Conservation (phyloP, 2,329 filamentous ascomycete genomes). For the Pseudogymnoascus sp. region DNA sequence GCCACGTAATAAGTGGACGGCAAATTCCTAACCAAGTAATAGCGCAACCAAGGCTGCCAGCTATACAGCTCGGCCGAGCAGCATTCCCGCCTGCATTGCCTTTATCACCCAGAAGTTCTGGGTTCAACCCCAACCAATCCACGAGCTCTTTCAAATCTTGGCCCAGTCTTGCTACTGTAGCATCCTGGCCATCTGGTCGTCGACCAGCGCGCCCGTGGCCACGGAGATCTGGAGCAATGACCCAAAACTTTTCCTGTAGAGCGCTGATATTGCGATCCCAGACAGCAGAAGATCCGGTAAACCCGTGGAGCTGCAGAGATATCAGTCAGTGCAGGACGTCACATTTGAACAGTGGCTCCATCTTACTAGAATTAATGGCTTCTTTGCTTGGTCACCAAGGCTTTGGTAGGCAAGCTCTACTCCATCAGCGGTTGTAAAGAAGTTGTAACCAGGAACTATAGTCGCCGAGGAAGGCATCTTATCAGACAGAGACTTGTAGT, state of each 20-base stretch:
- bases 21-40: constrained; percentile 24
- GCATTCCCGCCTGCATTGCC: not conserved
- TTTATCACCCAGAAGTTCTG: constrained; percentile 4
- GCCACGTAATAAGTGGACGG: not conserved
- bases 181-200: constrained; percentile 24
- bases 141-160: constrained; percentile 27
- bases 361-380: constrained; percentile 11
- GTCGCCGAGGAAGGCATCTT: not conserved
- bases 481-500: not conserved
- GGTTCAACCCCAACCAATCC: constrained; percentile 8
- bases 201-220: constrained; percentile 27
- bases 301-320: constrained; percentile 27
- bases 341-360: not conserved
- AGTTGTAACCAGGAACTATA: not conserved
- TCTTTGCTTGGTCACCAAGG: not conserved
- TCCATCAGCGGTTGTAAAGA: not conserved
- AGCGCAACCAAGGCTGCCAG: constrained; percentile 27
- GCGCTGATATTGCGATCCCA: constrained; percentile 26
- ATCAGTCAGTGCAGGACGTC: not conserved
- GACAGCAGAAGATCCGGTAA: constrained; percentile 27
- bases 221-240: constrained; percentile 27
- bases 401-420: not conserved
- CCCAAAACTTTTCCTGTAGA: constrained; percentile 20
- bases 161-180: constrained; percentile 24
- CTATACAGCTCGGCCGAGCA: constrained; percentile 19